phyloP scores from a whole-genome alignment of 1,284 basidiomycete genomes.

The Inonotus hispidus region DNA sequence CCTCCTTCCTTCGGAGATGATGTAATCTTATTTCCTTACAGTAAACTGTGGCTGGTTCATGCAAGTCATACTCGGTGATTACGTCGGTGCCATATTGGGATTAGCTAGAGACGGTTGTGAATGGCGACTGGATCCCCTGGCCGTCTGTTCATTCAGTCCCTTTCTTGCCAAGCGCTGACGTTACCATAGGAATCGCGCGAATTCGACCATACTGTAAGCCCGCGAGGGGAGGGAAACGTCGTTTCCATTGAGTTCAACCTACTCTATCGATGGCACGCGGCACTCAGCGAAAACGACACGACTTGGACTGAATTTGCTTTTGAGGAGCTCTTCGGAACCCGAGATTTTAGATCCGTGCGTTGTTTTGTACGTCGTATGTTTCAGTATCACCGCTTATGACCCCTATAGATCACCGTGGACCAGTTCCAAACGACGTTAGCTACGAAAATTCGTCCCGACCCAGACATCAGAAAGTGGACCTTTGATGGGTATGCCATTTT shows the following conservation, averaged over 20 bases:
- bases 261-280: conserved; percentile 77
- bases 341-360: conserved; percentile 36
- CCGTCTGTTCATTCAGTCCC: conserved; percentile 16
- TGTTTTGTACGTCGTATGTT: conserved; percentile 2
- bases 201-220: conserved; percentile 19
- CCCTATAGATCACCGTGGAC: conserved; percentile 34
- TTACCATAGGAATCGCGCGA: conserved; percentile 11
- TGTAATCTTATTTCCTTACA: not conserved
- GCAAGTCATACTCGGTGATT: conserved; percentile 60
- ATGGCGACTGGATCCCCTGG: conserved; percentile 57
- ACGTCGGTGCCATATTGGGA: conserved; percentile 71
- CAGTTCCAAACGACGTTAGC: conserved; percentile 36
- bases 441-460: conserved; percentile 25
- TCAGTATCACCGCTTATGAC: not conserved
- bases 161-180: not conserved
- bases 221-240: conserved; percentile 27
- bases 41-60: conserved; percentile 75
- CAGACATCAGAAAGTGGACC: conserved; percentile 47
- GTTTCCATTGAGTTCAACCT: conserved; percentile 64
- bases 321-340: conserved; percentile 36
- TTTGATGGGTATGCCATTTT: conserved; percentile 43
- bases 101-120: conserved; percentile 61
- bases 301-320: conserved; percentile 54
- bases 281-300: conserved; percentile 54
- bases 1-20: not conserved